Base-by-base conservation (phyloP, 768 basidiomycete species). In the Thelephora aurantiotincta region DNA sequence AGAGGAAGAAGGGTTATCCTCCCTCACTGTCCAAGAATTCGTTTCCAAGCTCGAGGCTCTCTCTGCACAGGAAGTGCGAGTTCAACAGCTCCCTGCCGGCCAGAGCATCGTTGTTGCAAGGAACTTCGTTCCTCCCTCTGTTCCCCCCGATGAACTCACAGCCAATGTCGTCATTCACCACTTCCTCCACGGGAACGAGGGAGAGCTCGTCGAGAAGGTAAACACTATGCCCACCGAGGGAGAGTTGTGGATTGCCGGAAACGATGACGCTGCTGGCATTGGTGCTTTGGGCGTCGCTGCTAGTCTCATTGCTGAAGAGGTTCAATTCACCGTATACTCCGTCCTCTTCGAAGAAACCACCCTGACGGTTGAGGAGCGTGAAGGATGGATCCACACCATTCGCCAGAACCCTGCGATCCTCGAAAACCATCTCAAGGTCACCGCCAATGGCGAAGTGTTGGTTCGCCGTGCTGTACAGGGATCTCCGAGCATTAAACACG, bases 401-500 rank as follows among this genome's bases (percentile, higher is more conserved):
- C 60, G 60, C 22, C 53, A 52, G 35, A 62, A 61, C 35, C 37
- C 52, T 0, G 46, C 58, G 6, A 51, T 60, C 11, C 52, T 61
- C 14, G 58, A 62, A 22, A 56, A 62, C 26, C 58, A 61, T 22
- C 55, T 62, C 50, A 58, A 57, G 55, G 52, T 64, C n/a, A 42
- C 37, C 35, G 52, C 52, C 48, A 48, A 48, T 22, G 62, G 62
- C 16, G 52, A 58, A 2, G 45, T 65, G 13, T 53, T 52, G 6
- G 62, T 63, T 44, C 58, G 60, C 35, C 51, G 62, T 33, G 53
- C 63, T 14, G 55, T 64, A 7, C 52, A 63, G 12, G 60, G 58
- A 11, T 46, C 54, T 19, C 20, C 43, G 33, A 34, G 23, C 2
- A 48, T 62, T 7, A 61, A 58, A 11, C 37, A 45, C 33, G 20